phyloP scores from a whole-genome alignment of 164 flowering plant genomes.

The Annona squamosa region DNA sequence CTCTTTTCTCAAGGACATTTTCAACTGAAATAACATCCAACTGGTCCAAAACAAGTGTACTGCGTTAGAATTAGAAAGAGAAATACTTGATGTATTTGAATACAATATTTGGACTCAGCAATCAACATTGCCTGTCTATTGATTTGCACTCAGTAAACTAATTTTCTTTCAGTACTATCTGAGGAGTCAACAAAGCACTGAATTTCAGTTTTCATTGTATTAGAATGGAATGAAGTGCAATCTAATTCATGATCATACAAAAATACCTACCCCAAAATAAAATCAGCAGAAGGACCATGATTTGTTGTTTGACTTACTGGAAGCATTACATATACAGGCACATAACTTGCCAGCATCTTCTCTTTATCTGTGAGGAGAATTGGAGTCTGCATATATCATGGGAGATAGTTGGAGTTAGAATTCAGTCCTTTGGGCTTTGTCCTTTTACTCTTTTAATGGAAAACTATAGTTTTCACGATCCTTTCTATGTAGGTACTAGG shows the following conservation, averaged over 20 bases:
- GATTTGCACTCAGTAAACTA: neutral
- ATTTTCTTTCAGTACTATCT: neutral
- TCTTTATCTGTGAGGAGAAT: conserved; percentile 17
- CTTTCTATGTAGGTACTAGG: neutral
- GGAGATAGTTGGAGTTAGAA: neutral
- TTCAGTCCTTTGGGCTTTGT: neutral
- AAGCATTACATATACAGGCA: conserved; percentile 62
- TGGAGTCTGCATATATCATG: conserved; percentile 31
- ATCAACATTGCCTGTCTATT: neutral
- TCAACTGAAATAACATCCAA: conserved; percentile 50
- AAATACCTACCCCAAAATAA: neutral
- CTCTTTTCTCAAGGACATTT: conserved; percentile 37
- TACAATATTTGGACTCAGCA: neutral
- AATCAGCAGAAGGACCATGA: neutral
- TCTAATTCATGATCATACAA: neutral
- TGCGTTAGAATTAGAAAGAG: neutral
- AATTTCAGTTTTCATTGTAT: no score
- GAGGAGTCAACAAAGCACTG: neutral
- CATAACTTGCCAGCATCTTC: conserved; percentile 56
- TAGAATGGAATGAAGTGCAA: neutral
- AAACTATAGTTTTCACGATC: neutral
- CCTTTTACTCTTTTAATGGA: neutral
- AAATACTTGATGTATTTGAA: neutral
- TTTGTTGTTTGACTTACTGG: conserved; percentile 21
- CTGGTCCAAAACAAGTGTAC: conserved; percentile 24